These are phyloP conservation scores for Typha latifolia DNA, from an alignment of 176 grass and related monocot genomes.

Conservation along the genomic window DNA sequence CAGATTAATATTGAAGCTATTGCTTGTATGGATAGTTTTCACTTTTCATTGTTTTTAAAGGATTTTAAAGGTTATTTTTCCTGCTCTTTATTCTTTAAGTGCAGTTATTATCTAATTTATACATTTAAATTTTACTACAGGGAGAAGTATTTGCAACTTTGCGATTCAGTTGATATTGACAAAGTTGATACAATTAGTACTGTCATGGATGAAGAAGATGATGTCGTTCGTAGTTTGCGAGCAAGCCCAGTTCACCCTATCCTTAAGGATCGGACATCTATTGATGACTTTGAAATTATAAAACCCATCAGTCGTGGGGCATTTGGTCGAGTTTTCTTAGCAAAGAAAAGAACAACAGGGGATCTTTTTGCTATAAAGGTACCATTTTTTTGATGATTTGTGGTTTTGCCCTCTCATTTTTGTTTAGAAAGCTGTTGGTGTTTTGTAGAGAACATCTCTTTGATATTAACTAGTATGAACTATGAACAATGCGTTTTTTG, in stretches of 20 bases:
- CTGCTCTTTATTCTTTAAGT: neutral
- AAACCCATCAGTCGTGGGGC: slow-evolving; percentile 98
- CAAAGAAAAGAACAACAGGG: slow-evolving; percentile 98
- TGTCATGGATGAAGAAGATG: slow-evolving; percentile 97
- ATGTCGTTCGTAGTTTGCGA: slow-evolving; percentile 85
- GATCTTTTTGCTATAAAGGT: slow-evolving; percentile 99
- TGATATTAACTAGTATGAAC: no score
- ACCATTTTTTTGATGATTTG: neutral
- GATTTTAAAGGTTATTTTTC: neutral
- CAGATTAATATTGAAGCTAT: no score
- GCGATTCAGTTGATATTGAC: slow-evolving; percentile 87
- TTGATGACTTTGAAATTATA: slow-evolving; percentile 99
- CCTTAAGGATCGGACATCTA: slow-evolving; percentile 89
- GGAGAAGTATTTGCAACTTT: slow-evolving; percentile 98
- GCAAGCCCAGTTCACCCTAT: slow-evolving; percentile 87
- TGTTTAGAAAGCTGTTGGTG: neutral
- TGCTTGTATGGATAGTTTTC: no score
- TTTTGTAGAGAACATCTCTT: no score
- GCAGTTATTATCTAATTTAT: neutral
- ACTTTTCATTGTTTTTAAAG: neutral
- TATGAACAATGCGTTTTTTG: no score
- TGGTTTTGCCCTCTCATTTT: neutral
- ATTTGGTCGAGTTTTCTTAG: slow-evolving; percentile 97
- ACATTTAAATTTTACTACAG: slow-evolving; percentile 33
- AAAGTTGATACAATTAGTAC: slow-evolving; percentile 83